These are phyloP conservation scores for Lenzites betulinus DNA, from an alignment of 768 basidiomycete genomes.

Conservation along the genomic window DNA sequence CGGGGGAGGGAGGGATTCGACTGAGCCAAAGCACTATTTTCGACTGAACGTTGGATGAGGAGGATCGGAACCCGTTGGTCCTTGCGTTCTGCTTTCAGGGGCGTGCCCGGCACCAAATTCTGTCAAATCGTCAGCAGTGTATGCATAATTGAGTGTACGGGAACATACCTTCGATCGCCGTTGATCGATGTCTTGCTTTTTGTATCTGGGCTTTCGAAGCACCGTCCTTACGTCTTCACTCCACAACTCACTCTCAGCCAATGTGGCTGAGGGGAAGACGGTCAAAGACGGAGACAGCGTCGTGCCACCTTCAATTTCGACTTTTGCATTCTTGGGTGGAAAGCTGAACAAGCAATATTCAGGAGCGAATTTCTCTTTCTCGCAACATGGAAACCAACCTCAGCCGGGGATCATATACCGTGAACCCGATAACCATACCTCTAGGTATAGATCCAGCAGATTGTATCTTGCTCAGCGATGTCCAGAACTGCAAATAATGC, in stretches of 20 bases:
- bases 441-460: conserved; percentile 68
- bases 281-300: conserved; percentile 35
- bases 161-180: conserved; percentile 68
- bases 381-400: conserved; percentile 48
- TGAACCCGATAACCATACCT: conserved; percentile 78
- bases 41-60: conserved; percentile 78
- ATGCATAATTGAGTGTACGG: too few relatives aligned
- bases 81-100: conserved; percentile 61
- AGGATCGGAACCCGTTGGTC: conserved; percentile 86
- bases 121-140: conserved; percentile 30
- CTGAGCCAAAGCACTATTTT: conserved; percentile 34
- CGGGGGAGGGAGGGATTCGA: conserved; percentile 11
- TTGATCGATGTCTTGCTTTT: conserved; percentile 86
- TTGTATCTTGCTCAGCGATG: conserved; percentile 57
- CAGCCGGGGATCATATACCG: conserved; percentile 83
- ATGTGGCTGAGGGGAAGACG: conserved; percentile 54
- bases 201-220: conserved; percentile 65
- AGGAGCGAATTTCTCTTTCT: neutral
- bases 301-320: conserved; percentile 31
- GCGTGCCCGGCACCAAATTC: conserved; percentile 79
- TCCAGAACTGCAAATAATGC: conserved; percentile 60
- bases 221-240: conserved; percentile 52
- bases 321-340: conserved; percentile 76
- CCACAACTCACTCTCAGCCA: conserved; percentile 78
- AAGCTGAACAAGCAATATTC: conserved; percentile 50